Evolutionary conservation across 306 rosid genomes (phyloP).

Genomic region (Neltuma alba): DNA sequence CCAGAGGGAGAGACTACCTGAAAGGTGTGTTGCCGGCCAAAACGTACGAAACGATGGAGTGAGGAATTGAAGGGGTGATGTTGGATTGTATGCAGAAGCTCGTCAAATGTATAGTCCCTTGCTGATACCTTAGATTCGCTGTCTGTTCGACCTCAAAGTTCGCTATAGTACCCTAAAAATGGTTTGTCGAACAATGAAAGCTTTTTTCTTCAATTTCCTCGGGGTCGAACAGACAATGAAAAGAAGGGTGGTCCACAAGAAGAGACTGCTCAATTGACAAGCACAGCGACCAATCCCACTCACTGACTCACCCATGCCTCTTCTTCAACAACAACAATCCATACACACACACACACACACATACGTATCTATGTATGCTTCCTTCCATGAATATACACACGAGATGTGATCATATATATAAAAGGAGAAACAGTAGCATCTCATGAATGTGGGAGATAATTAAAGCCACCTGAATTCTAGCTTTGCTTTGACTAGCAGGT

Average conservation of each 20-base stretch:
- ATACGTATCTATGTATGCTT: too few species aligned
- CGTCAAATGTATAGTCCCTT: constrained; percentile 41
- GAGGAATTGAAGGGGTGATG: constrained; percentile 13
- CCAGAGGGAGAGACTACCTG: neutral
- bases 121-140: constrained; percentile 36
- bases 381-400: too few species aligned
- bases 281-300: neutral
- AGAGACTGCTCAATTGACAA: neutral
- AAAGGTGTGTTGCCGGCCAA: neutral
- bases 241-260: neutral
- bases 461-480: too few species aligned
- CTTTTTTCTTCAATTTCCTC: neutral
- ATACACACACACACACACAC: too few species aligned
- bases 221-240: neutral
- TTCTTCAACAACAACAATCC: neutral
- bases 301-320: neutral
- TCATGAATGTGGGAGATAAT: too few species aligned
- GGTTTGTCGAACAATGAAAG: neutral
- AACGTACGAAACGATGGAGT: too few species aligned
- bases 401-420: too few species aligned
- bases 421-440: too few species aligned
- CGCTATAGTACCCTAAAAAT: neutral
- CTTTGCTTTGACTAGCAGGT: too few species aligned
- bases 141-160: constrained; percentile 34
- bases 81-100: constrained; percentile 39